A percentile compares a stretch with the other conserved stretches of the same genome.
These are phyloP conservation scores for Fusarium gaditjirri DNA, from an alignment of 2,329 filamentous ascomycete genomes.

Conservation along the genomic window DNA sequence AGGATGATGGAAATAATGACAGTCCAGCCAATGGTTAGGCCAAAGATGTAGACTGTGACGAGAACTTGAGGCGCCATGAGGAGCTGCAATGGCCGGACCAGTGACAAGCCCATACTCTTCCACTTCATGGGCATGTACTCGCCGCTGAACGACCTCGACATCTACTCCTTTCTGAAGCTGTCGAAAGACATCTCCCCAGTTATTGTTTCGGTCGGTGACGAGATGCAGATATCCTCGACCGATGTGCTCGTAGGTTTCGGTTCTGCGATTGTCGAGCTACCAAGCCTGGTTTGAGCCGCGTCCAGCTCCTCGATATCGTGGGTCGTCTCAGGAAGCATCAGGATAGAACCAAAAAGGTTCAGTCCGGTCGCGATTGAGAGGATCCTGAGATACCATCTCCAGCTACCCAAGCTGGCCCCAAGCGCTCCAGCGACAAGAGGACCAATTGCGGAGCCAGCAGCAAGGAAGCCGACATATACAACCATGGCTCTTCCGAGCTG, in stretches of 20 bases:
- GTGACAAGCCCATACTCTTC: background rate
- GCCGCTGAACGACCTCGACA: background rate
- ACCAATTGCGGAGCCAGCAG: background rate
- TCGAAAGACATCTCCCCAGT: background rate
- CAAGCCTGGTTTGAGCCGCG: background rate
- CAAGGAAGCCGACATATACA: slow-evolving; percentile 6
- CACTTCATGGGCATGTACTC: background rate
- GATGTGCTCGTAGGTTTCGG: background rate
- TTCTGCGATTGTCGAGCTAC: background rate
- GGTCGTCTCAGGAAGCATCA: slow-evolving; percentile 11
- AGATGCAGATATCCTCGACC: background rate
- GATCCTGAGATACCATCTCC: slow-evolving; percentile 17
- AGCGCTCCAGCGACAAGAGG: background rate
- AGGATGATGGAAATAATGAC: slow-evolving; percentile 1
- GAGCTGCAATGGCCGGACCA: background rate
- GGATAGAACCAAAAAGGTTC: background rate
- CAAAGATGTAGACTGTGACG: slow-evolving; percentile 2
- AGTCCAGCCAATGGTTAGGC: slow-evolving; percentile 11
- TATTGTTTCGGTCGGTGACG: background rate
- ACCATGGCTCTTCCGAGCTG: slow-evolving; percentile 9
- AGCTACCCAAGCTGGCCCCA: background rate
- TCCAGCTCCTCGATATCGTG: background rate
- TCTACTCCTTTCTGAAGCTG: background rate
- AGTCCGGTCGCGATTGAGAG: background rate
- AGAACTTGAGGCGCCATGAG: background rate